phyloP scores from a whole-genome alignment of 257 asterid genomes.

The Solanum neorickii region DNA sequence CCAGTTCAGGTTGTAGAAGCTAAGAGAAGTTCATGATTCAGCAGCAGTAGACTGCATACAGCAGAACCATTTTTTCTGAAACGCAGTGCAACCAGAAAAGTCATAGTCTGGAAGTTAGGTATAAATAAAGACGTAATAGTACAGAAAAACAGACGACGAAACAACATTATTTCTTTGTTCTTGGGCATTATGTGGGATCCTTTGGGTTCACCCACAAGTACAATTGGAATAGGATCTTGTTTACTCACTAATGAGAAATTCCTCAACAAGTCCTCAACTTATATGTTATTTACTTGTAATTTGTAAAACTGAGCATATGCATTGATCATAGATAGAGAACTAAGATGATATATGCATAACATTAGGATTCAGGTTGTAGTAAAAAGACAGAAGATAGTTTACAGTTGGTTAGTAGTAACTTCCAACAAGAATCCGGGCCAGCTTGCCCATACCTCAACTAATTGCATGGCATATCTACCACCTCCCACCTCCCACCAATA shows the following conservation, averaged over 20 bases:
- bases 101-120: neutral
- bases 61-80: conserved; percentile 65
- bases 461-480: neutral
- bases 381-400: neutral
- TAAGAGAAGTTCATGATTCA: conserved; percentile 10
- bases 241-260: neutral
- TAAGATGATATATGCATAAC: neutral
- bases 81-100: neutral
- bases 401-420: neutral
- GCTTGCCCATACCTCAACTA: neutral
- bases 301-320: neutral
- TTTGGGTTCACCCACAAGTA: neutral
- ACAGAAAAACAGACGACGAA: neutral
- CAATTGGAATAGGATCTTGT: neutral
- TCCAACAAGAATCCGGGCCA: neutral
- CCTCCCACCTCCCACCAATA: neutral
- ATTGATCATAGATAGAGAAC: neutral
- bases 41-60: conserved; percentile 39
- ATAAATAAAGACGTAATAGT: neutral
- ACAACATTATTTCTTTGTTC: neutral
- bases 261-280: neutral
- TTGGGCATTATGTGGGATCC: neutral
- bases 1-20: neutral
- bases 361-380: neutral
- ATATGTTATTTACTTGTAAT: neutral